Base-by-base conservation (phyloP, 2,329 filamentous ascomycete species). In the Parastagonospora avenae region DNA sequence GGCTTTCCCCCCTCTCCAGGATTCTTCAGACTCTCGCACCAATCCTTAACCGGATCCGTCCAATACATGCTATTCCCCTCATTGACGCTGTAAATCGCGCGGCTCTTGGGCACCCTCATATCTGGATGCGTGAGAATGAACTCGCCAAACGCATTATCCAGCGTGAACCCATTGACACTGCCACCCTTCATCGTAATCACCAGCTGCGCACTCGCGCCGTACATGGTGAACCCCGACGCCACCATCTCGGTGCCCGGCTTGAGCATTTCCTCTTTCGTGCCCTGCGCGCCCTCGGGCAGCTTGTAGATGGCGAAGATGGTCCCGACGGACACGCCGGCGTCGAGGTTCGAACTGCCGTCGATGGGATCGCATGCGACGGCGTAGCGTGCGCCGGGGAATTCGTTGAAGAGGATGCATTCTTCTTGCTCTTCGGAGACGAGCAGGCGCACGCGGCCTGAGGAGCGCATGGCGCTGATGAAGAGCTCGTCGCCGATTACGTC, bases 151-250 rank as follows among this genome's bases (percentile, higher is more conserved):
- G 92, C 90, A 75, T 90, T 95, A 80, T 99, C 94, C 68, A 99
- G 86, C 24, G 94, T 99, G 82, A 99, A 99, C 68, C 94, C 94
- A 77, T 97, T 97, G 77, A 99, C 94, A 55, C 79, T 84, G 59
- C 92, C 90, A 62, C 87, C 91, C 77, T 89, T 90, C 92, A 97
- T 97, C 63, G 94, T 99, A 72, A 99, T 89, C 68, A 99, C 94
- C 39, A 99, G 83, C 80, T 97, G 93, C 4, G 94, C 87, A 2
- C 92, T 97, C 63, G 94, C 94, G 71, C 94, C 94, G 78, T 99
- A 99, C 94, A 99, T 99, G 77, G 94, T 99, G 83, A 99, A 99
- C n/a, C 94, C 94, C 16, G 91, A 88, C 31, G 94, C 93, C 15
- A 97, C 85, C 61, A 97, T 85, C 77, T 97, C 92, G 1, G 90